These are phyloP conservation scores for Argentina anserina DNA, from an alignment of 306 rosid genomes.

Conservation along the genomic window DNA sequence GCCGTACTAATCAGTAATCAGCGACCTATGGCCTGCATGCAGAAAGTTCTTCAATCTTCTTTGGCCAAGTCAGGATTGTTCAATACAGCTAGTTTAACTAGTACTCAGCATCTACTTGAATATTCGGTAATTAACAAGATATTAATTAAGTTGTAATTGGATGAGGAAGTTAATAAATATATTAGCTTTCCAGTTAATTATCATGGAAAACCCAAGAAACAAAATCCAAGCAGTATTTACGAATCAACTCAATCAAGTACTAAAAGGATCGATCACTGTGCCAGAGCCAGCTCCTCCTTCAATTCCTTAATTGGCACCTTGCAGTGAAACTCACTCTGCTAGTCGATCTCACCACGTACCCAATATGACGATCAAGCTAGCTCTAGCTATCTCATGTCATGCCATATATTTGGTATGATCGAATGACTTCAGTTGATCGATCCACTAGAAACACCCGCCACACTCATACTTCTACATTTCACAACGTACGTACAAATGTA, in stretches of 20 bases:
- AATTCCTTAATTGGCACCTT: too few species aligned
- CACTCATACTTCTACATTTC: not conserved
- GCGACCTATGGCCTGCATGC: not conserved
- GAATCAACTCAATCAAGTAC: not conserved
- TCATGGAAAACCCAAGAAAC: not conserved
- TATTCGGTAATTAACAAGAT: not conserved
- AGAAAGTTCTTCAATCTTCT: not conserved
- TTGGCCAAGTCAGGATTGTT: not conserved
- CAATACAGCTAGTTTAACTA: not conserved
- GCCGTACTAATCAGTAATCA: not conserved
- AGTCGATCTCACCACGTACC: not conserved
- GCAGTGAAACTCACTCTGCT: not conserved
- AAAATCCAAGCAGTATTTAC: not conserved
- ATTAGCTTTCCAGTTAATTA: too few species aligned
- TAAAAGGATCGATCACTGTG: not conserved
- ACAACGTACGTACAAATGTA: not conserved
- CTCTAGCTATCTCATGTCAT: too few species aligned
- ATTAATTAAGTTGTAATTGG: not conserved
- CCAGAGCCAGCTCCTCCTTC: not conserved
- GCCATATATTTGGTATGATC: too few species aligned
- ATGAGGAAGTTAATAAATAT: too few species aligned
- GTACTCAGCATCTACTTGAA: not conserved
- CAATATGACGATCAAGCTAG: too few species aligned
- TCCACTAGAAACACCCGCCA: not conserved
- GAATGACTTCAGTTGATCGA: not conserved